phyloP scores from a whole-genome alignment of 345 rosid genomes.

The Eucalyptus urophylla region DNA sequence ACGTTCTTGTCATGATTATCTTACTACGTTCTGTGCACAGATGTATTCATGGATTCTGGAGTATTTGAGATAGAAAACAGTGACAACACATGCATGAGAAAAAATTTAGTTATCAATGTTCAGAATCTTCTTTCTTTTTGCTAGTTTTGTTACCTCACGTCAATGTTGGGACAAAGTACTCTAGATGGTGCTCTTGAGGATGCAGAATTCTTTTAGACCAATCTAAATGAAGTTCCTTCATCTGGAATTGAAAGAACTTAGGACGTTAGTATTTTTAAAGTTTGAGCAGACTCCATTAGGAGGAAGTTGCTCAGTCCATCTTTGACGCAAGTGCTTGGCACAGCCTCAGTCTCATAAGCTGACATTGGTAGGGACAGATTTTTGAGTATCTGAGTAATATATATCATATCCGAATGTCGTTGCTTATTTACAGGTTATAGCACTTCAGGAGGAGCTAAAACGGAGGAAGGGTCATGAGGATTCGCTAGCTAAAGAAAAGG shows the following conservation, averaged over 20 bases:
- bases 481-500: conserved; percentile 37
- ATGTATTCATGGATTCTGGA: not conserved
- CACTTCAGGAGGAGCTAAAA: conserved; percentile 55
- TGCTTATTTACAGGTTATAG: conserved; percentile 25
- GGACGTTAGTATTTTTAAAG: not conserved
- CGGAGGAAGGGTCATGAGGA: conserved; percentile 52
- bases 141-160: not conserved
- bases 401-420: not conserved
- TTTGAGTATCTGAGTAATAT: not conserved
- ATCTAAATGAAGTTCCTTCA: not conserved
- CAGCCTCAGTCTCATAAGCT: not conserved
- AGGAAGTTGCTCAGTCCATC: not conserved
- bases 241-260: not conserved
- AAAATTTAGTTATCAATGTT: not conserved
- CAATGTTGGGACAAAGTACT: not conserved
- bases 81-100: not conserved
- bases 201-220: not conserved
- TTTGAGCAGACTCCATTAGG: not conserved
- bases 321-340: not conserved
- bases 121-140: not conserved
- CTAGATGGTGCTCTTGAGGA: not conserved
- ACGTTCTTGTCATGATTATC: not conserved
- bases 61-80: not conserved
- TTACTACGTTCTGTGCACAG: not conserved
- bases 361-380: not conserved